Conservation (phyloP, 805 yeast species). For the Saccharomycopsis fibuligera region DNA sequence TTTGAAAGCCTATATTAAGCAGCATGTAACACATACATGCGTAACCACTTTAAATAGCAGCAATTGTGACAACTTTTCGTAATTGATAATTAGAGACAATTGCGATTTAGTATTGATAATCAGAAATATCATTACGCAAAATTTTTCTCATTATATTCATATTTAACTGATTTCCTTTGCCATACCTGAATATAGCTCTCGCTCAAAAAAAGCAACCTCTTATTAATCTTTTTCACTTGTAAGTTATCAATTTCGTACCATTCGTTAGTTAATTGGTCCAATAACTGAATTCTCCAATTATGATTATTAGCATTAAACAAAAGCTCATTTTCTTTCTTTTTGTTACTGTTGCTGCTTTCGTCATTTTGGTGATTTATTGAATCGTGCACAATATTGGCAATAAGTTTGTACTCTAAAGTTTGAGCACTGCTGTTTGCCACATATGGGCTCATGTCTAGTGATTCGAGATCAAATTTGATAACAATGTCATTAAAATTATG, state of each 20-base stretch:
- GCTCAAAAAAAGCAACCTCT: conserved; percentile 53
- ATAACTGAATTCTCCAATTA: conserved; percentile 45
- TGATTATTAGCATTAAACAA: conserved; percentile 27
- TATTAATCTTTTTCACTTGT: conserved; percentile 39
- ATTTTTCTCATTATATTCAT: too few species aligned
- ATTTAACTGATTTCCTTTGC: conserved; percentile 32
- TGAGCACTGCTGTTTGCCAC: conserved; percentile 21
- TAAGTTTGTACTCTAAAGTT: conserved; percentile 33
- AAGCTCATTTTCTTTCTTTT: conserved; percentile 23
- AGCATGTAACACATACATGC: too few species aligned
- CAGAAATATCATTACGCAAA: too few species aligned
- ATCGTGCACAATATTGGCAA: conserved; percentile 42
- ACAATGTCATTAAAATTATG: conserved; percentile 53
- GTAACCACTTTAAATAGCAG: background rate
- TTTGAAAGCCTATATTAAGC: too few species aligned
- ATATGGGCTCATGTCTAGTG: conserved; percentile 28
- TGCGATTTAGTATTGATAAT: too few species aligned
- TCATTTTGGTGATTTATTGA: conserved; percentile 24
- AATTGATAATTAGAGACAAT: too few species aligned
- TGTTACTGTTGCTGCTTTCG: conserved; percentile 7
- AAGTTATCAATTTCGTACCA: conserved; percentile 62
- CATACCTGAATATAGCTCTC: conserved; percentile 67
- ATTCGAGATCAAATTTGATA: conserved; percentile 28
- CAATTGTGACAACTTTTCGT: too few species aligned
- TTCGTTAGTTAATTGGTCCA: conserved; percentile 32